These are phyloP conservation scores for Euphorbia schlechtendalii DNA, from an alignment of 441 rosid species.

Conservation along the genomic window DNA sequence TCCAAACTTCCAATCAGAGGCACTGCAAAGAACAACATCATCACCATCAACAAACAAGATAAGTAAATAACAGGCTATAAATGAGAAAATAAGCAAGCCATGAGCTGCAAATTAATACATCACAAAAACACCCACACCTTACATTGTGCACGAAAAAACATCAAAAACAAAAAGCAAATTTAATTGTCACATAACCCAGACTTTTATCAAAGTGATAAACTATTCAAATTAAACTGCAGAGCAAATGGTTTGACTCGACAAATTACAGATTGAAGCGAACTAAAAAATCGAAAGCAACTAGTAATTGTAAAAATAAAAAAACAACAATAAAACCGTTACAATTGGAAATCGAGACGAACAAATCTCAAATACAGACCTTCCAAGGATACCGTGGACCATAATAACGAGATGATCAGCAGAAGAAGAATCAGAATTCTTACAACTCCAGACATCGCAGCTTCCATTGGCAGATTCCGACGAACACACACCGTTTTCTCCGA, in stretches of 20 bases:
- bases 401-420: constrained; percentile 90
- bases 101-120: not conserved
- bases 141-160: not conserved
- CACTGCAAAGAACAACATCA: constrained; percentile 37
- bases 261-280: constrained; percentile 3
- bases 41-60: constrained; percentile 1
- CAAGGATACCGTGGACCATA: constrained; percentile 94
- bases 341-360: not conserved
- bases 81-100: not conserved
- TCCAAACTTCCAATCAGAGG: constrained; percentile 85
- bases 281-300: too few relatives aligned
- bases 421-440: constrained; percentile 51
- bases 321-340: not conserved
- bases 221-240: not conserved
- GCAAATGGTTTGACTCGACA: not conserved
- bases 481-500: constrained; percentile 47
- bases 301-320: too few relatives aligned
- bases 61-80: not conserved
- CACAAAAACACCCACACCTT: not conserved
- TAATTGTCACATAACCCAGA: not conserved
- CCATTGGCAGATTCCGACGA: constrained; percentile 59
- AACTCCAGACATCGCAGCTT: constrained; percentile 70
- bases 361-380: constrained; percentile 45
- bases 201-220: not conserved
- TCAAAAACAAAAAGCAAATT: not conserved